Evolutionary conservation across 495 filamentous ascomycete species (phyloP).

Genomic region (Penicillium malachiteum): DNA sequence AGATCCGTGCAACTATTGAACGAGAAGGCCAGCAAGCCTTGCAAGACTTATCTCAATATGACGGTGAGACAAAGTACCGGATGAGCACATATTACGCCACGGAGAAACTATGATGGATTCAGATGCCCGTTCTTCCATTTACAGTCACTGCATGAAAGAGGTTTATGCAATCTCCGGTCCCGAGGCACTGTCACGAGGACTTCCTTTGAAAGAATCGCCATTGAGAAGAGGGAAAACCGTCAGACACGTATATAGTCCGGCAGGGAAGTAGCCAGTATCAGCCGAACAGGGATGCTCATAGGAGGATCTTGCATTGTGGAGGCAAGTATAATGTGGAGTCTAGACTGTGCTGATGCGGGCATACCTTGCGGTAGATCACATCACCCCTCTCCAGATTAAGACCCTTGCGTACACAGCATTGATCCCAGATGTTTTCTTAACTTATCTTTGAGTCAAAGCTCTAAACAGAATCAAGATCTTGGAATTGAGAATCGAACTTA

Average conservation of each 20-base stretch:
- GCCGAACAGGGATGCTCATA: not conserved
- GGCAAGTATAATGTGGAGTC: not conserved
- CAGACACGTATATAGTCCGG: not conserved
- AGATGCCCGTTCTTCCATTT: not conserved
- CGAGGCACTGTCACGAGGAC: not conserved
- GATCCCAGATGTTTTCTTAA: not conserved
- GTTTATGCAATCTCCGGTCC: too few species aligned
- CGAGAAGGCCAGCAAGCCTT: conserved; percentile 54
- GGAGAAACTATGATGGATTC: conserved; percentile 21
- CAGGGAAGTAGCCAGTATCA: not conserved
- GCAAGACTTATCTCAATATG: conserved; percentile 50
- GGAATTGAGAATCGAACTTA: too few species aligned
- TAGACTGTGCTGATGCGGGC: not conserved
- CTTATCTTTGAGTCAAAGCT: not conserved
- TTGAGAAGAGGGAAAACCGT: not conserved
- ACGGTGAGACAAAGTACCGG: conserved; percentile 58
- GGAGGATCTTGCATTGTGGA: not conserved
- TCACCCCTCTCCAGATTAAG: not conserved
- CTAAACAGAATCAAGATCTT: not conserved
- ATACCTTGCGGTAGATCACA: not conserved
- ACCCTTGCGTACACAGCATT: not conserved
- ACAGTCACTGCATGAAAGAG: not conserved
- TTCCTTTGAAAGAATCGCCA: not conserved
- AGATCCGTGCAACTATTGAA: conserved; percentile 52
- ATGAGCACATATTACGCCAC: conserved; percentile 54